phyloP scores from a whole-genome alignment of 2,329 filamentous ascomycete genomes.

The Fusarium xylarioides region DNA sequence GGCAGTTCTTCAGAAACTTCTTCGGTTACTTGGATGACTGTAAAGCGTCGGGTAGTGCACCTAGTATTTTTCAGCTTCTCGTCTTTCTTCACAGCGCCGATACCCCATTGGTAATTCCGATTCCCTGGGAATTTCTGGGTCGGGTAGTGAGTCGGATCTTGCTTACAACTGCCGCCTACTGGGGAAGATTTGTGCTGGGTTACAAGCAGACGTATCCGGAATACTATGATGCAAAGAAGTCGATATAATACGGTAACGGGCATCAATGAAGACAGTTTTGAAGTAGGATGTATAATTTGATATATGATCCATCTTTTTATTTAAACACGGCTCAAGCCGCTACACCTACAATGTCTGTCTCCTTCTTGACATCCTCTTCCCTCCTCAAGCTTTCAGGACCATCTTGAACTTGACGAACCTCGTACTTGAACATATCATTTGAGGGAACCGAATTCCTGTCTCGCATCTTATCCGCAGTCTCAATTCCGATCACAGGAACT shows the following conservation, averaged over 20 bases:
- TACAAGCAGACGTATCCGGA: neutral
- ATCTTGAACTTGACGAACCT: neutral
- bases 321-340: neutral
- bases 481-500: conserved; percentile 46
- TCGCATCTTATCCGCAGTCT: conserved; percentile 46
- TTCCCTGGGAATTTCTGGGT: neutral
- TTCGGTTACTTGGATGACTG: conserved; percentile 7
- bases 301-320: neutral
- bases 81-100: conserved; percentile 6
- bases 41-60: neutral
- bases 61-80: conserved; percentile 3
- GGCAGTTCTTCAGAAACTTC: conserved; percentile 8
- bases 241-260: neutral
- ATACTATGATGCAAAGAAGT: neutral
- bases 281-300: rapidly evolving
- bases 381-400: neutral
- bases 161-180: neutral
- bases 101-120: neutral
- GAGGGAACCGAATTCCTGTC: conserved; percentile 44
- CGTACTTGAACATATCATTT: conserved; percentile 43
- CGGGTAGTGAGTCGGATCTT: neutral
- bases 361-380: neutral
- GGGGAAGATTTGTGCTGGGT: neutral
- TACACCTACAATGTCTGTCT: neutral
- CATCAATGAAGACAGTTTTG: rapidly evolving